phyloP scores from a whole-genome alignment of 768 basidiomycete species.

The Boletus rex-veris region DNA sequence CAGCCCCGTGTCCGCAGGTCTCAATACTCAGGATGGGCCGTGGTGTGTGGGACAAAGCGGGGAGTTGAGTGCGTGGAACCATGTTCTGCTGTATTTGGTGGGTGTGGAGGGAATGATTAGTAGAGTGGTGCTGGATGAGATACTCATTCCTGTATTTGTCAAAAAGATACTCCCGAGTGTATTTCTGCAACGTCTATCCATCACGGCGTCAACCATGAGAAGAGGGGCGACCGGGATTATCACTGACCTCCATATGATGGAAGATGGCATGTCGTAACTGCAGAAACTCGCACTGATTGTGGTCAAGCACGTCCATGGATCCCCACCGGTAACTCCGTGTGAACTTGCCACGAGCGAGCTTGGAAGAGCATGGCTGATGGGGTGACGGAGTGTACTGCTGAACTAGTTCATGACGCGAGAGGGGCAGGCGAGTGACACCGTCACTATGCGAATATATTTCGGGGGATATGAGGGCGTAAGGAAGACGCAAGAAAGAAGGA shows the following conservation, averaged over 20 bases:
- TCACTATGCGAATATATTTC: constrained; percentile 84
- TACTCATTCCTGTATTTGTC: constrained; percentile 70
- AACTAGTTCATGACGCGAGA: constrained; percentile 67
- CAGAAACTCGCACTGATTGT: constrained; percentile 76
- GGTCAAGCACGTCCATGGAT: constrained; percentile 73
- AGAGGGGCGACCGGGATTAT: constrained; percentile 9
- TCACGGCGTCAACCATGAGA: constrained; percentile 17
- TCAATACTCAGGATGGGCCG: constrained; percentile 62
- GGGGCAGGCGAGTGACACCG: constrained; percentile 57
- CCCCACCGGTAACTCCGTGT: constrained; percentile 82
- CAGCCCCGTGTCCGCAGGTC: constrained; percentile 45
- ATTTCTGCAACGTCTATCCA: constrained; percentile 75
- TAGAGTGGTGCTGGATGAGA: constrained; percentile 49
- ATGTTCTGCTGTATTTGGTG: constrained; percentile 43
- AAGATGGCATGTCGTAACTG: constrained; percentile 75
- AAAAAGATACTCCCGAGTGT: constrained; percentile 79
- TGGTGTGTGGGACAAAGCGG: constrained; percentile 35
- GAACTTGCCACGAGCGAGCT: constrained; percentile 60
- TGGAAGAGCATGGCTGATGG: constrained; percentile 40
- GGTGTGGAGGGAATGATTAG: constrained; percentile 39
- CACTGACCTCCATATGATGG: constrained; percentile 82
- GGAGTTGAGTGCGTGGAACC: constrained; percentile 32
- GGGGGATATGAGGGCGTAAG: constrained; percentile 83
- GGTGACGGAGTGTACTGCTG: constrained; percentile 67
- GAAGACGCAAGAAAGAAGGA: constrained; percentile 60